Conservation (phyloP, 768 basidiomycete species). For the Suillus discolor region DNA sequence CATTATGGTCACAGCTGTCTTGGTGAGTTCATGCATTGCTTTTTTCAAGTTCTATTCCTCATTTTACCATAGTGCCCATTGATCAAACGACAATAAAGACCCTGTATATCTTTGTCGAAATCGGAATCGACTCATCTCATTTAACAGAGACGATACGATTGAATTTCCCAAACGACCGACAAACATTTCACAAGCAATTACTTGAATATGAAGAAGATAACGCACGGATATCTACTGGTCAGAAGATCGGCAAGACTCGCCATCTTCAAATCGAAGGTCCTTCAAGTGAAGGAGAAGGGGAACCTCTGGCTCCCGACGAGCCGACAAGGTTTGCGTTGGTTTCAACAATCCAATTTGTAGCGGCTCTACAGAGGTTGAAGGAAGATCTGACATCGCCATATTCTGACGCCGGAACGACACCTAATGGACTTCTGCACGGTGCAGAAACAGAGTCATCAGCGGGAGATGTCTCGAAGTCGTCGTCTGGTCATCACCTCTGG, state of each 20-base stretch:
- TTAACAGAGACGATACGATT: slow-evolving; percentile 81
- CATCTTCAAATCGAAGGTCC: slow-evolving; percentile 66
- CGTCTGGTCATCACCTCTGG: slow-evolving; percentile 40
- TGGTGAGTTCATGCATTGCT: slow-evolving; percentile 50
- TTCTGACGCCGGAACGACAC: slow-evolving; percentile 13
- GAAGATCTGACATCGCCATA: slow-evolving; percentile 65
- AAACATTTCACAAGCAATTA: slow-evolving; percentile 63
- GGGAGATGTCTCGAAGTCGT: slow-evolving; percentile 1
- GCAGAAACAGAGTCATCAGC: slow-evolving; percentile 2
- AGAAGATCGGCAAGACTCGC: slow-evolving; percentile 37
- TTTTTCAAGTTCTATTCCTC: slow-evolving; percentile 5
- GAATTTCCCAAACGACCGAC: slow-evolving; percentile 83
- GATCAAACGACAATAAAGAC: slow-evolving; percentile 93
- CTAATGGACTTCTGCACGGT: slow-evolving; percentile 18
- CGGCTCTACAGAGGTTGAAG: slow-evolving; percentile 85
- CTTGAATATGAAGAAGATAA: slow-evolving; percentile 55
- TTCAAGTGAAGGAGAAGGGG: slow-evolving; percentile 5
- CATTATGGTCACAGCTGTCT: slow-evolving; percentile 99
- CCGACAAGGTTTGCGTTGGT: slow-evolving; percentile 85
- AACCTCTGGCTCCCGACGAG: slow-evolving; percentile 23
- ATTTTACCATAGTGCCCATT: slow-evolving; percentile 73
- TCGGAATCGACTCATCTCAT: slow-evolving; percentile 86
- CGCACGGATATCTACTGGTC: slow-evolving; percentile 50
- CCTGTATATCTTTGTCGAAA: slow-evolving; percentile 97
- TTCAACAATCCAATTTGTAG: slow-evolving; percentile 97